These are phyloP conservation scores for Hanseniaspora hatyaiensis DNA, from an alignment of 805 yeast genomes.

Conservation along the genomic window DNA sequence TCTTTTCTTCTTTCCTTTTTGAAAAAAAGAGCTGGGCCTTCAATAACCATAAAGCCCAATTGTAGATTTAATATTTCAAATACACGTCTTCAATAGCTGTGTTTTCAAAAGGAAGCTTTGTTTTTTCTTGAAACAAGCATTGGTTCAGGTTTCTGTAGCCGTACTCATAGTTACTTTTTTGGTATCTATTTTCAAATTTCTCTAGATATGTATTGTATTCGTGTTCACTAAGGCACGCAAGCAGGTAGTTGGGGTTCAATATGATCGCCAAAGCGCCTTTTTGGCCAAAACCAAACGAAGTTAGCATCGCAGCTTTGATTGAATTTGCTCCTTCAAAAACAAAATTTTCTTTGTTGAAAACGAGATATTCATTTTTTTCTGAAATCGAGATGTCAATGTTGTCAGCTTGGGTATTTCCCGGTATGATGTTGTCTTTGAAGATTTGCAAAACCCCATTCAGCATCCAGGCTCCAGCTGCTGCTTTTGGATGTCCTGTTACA, in stretches of 20 bases:
- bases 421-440: slow-evolving; percentile 74
- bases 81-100: slow-evolving; percentile 68
- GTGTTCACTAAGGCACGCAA: slow-evolving; percentile 54
- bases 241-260: slow-evolving; percentile 79
- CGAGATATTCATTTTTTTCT: slow-evolving; percentile 63
- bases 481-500: slow-evolving; percentile 97
- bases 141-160: slow-evolving; percentile 74
- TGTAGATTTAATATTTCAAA: too few species aligned
- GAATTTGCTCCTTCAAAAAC: slow-evolving; percentile 65
- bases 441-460: slow-evolving; percentile 87
- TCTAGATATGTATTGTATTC: slow-evolving; percentile 55
- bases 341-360: slow-evolving; percentile 78
- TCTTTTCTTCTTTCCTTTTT: too few species aligned
- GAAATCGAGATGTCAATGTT: slow-evolving; percentile 61
- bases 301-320: slow-evolving; percentile 72
- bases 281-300: slow-evolving; percentile 95
- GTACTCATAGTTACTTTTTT: slow-evolving; percentile 49
- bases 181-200: slow-evolving; percentile 64
- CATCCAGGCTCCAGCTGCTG: slow-evolving; percentile 99
- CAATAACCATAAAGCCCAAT: too few species aligned
- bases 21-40: too few species aligned
- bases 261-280: slow-evolving; percentile 88
- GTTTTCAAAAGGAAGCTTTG: slow-evolving; percentile 69
- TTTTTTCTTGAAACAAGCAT: slow-evolving; percentile 76
- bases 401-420: slow-evolving; percentile 94